Evolutionary conservation across 495 filamentous ascomycete genomes (phyloP).

Genomic region (Tirmania nivea): DNA sequence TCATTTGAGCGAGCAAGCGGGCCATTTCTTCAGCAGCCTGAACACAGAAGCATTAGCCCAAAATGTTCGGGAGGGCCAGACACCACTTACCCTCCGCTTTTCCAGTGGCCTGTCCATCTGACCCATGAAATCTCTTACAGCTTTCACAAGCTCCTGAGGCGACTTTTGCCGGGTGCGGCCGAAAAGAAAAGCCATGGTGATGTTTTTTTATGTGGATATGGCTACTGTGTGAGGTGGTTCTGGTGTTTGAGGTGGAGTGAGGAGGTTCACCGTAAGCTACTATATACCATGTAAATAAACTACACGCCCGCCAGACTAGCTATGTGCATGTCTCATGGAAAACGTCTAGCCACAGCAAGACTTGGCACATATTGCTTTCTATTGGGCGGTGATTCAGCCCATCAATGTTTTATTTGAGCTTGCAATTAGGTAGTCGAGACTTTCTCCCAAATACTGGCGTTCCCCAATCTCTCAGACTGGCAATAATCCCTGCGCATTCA

Average conservation of each 20-base stretch:
- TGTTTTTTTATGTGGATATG: neutral
- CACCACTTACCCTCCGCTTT: slow-evolving; percentile 25
- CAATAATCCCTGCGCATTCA: no score
- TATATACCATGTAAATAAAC: no score
- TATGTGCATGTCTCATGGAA: no score
- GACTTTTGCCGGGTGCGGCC: slow-evolving; percentile 40
- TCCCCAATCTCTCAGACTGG: no score
- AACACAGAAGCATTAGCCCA: slow-evolving; percentile 3
- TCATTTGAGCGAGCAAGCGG: slow-evolving; percentile 60
- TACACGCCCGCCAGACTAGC: no score
- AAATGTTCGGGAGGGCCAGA: neutral
- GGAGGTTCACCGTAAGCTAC: neutral
- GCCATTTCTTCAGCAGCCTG: slow-evolving; percentile 55
- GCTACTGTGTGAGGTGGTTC: neutral
- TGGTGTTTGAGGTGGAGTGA: neutral
- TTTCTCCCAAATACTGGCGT: no score
- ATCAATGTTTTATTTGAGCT: no score
- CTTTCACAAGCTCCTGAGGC: slow-evolving; percentile 31
- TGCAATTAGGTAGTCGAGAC: no score
- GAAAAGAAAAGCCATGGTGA: slow-evolving; percentile 77
- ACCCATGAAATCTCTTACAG: slow-evolving; percentile 31
- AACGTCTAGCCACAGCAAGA: no score
- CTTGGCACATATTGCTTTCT: no score
- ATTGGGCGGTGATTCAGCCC: no score
- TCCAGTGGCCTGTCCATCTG: slow-evolving; percentile 24